These are phyloP conservation scores for Cladorrhinum sp. DNA, from an alignment of 2,329 filamentous ascomycete species.

Conservation along the genomic window DNA sequence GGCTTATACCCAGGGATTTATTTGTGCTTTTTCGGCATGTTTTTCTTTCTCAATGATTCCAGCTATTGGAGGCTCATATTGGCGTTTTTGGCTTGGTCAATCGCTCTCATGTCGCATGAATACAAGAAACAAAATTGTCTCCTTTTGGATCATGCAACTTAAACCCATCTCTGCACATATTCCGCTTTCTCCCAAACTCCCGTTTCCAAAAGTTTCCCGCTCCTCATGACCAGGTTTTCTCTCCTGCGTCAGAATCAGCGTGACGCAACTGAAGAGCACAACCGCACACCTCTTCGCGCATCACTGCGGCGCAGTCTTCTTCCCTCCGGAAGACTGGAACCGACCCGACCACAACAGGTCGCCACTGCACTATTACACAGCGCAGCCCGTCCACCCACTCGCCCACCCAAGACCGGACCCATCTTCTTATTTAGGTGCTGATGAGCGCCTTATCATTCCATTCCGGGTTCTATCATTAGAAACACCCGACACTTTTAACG, in stretches of 20 bases:
- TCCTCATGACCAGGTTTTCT: background rate
- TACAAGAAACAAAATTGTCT: background rate
- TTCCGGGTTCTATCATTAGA: background rate
- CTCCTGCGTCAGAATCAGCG: background rate
- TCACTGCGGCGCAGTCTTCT: background rate
- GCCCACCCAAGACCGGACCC: too few species aligned
- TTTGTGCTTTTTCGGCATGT: background rate
- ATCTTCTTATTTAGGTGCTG: background rate
- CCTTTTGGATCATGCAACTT: background rate
- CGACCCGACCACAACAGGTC: background rate
- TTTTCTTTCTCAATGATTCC: constrained; percentile 2
- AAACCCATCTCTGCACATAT: background rate
- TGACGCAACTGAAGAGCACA: background rate
- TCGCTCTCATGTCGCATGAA: background rate
- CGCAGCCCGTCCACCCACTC: too few species aligned
- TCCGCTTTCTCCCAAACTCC: background rate
- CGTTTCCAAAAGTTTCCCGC: background rate
- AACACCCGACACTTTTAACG: too few species aligned
- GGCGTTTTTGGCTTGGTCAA: background rate
- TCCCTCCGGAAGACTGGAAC: background rate
- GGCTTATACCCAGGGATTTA: constrained; percentile 11
- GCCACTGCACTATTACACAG: background rate
- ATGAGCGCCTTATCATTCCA: background rate
- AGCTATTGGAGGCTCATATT: background rate
- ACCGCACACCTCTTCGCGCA: background rate